Base-by-base conservation (phyloP, 2,329 filamentous ascomycete genomes). In the Akanthomyces lecanii region DNA sequence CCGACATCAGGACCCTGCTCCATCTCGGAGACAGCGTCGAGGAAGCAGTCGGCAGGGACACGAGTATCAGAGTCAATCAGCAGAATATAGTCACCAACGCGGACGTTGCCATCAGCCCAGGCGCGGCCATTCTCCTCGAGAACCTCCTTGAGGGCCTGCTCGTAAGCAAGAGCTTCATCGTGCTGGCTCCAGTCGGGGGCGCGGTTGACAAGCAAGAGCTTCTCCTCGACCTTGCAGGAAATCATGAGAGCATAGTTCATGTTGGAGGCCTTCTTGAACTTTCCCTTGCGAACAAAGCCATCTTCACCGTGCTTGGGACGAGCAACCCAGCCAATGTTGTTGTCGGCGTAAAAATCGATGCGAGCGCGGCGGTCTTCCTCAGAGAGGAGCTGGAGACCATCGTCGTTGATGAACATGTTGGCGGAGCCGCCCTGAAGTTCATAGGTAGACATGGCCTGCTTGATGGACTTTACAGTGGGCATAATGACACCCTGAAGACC, bases 181-280 rank as follows among this genome's bases (percentile, higher is more conserved):
- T 65, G 1, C 61, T 51, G 1, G 60, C 81, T 86, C 89, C 89
- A 92, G 61, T 82, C 77, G 4, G 79, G 75, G 12, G 79, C 76
- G 59, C 89, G 85, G 62, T 85, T 75, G 68, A 88, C 77, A 40
- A 75, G 72, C 23, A 77, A 73, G 4, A 92, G 79, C 75, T 86
- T 89, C 56, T 91, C 89, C 72, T 92, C 64, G 5, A 70, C 38
- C 23, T 69, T 84, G 82, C 42, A 83, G 85, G 60, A 89, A 75
- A 67, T 82, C 89, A 40, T 82, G 62, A 90, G 77, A 3, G 82
- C 87, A 69, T 86, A 90, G 72, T 90, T 91, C 88, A 91, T 90
- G 76, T 91, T 91, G 30, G 86, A 89, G 1, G 87, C 86, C 74
- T 89, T 89, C 77, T 89, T 89, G 78, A 89, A 89, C 71, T 89